Base-by-base conservation (phyloP, 2,329 filamentous ascomycete species). In the Cladorrhinum sp. region DNA sequence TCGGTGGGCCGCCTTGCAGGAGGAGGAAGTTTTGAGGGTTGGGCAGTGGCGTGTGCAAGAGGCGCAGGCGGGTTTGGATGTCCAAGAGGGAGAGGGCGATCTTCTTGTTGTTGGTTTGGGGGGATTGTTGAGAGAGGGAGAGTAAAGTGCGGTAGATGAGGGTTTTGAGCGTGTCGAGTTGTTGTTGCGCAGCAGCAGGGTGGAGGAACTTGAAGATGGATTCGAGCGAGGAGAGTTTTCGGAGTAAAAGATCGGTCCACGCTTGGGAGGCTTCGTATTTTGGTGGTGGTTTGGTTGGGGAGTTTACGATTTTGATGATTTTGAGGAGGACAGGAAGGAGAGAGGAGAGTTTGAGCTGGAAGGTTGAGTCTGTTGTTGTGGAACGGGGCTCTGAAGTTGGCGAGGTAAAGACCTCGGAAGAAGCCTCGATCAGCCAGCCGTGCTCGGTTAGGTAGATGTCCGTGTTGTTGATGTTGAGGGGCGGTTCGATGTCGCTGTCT, bases 211-310 rank as follows among this genome's bases (percentile, higher is more conserved):
- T 14, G 26, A 66, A 53, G 3, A 60, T 23, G 0, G 52, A 23
- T 23, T 65, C 64, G 8, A 64, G 51, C 16, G 67, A 63, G n/a
- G 49, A 60, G 2, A 71, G 58, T 5, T 61, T 56, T 3, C 58
- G 59, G 7, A 55, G 58, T 9, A 69, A 46, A 12, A 73, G 61
- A 56, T 71, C 60, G 64, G 78, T 69, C 75, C 76, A 82, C n/a
- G 73, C 75, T 2, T 77, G 64, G 1, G 73, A 72, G 2, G 70
- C 76, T 3, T 73, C 70, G 56, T 76, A 77, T 42, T 76, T 68
- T 23, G 70, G 59, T 1, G 63, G 61, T 26, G 70, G 61, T 51
- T 67, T 52, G 1, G 62, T 60, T 1, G 67, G 63, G 0, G 69
- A 66, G 62, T 71, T 72, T 24, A 64, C 64, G 0, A 59, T 53